Evolutionary conservation across 371 early-diverging fungal genomes (phyloP), one percentile per base, ranked within the genome.

Genomic region (Mortierella sp.): DNA sequence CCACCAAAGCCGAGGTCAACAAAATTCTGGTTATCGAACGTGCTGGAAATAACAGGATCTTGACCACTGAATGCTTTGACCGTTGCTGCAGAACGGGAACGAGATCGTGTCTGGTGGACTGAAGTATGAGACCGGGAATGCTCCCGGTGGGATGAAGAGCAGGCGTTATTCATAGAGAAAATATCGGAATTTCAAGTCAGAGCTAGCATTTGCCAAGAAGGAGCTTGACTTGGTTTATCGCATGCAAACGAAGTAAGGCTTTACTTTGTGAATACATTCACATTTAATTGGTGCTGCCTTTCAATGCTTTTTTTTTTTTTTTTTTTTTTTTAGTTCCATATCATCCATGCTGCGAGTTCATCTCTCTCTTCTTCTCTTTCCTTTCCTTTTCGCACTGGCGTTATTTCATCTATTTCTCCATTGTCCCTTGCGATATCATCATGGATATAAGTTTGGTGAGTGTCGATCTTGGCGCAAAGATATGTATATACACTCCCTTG

Each of bases 281-380:
- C 37, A 37, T 37, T 37, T n/a, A n/a, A n/a, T n/a, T n/a, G n/a
- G n/a, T n/a, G n/a, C n/a, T n/a, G n/a, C n/a, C n/a, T 5, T 37
- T 37, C 37, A 37, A 37, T 37, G 37, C 9, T 37, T 9, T n/a
- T 46, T 9, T 44, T 37, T 9, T n/a, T 46, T 9, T 44, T 37
- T 9, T n/a, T 46, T 9, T 44, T 37, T 9, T n/a, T 46, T 9
- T 44, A 44, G 57, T 57, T 64, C 46, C 48, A 9, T 44, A 64
- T 55, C 9, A 64, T 57, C 57, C 48, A 64, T 23, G 2, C 43
- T 23, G 37, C 56, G 28, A 62, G 55, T 37, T 3, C 37, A 7
- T 64, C 29, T 25, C 57, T 64, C 29, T 25, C 57, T 64, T 46
- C 56, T 47, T 57, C 16, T 46, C 46, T 46, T 64, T 7, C 47